These are phyloP conservation scores for Artemisia argyi DNA, from an alignment of 129 eudicot species.

Conservation along the genomic window DNA sequence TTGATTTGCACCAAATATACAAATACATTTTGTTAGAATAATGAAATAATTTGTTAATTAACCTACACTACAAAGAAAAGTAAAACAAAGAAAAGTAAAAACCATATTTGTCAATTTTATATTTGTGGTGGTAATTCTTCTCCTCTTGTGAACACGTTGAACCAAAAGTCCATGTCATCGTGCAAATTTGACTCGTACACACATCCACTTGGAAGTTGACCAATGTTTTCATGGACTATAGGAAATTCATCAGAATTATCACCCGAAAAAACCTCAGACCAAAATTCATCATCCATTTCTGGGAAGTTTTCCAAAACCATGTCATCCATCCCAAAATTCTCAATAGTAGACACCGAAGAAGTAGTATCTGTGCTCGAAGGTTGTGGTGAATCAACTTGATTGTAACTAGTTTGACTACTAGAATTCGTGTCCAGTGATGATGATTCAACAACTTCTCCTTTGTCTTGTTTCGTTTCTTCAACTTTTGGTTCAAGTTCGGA, in stretches of 20 bases:
- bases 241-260: constrained; percentile 34
- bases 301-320: constrained; percentile 31
- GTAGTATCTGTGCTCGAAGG: constrained; percentile 32
- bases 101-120: constrained; percentile 7
- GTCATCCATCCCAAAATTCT: constrained; percentile 19
- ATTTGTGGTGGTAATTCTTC: constrained; percentile 43
- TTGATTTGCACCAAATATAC: constrained; percentile 11
- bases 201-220: constrained; percentile 39
- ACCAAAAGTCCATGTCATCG: constrained; percentile 59
- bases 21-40: constrained; percentile 23
- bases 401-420: constrained; percentile 24
- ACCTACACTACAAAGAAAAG: not conserved
- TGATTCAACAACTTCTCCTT: constrained; percentile 3
- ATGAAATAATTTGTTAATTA: not conserved
- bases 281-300: constrained; percentile 45
- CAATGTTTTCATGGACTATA: constrained; percentile 19
- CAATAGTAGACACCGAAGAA: constrained; percentile 28
- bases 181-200: constrained; percentile 35
- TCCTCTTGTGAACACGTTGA: constrained; percentile 44
- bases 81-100: too few species aligned
- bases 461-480: not conserved
- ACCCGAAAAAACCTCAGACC: constrained; percentile 50
- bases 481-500: not conserved
- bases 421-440: constrained; percentile 22
- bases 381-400: constrained; percentile 34